These are phyloP conservation scores for Penicillium lagena DNA, from an alignment of 495 filamentous ascomycete species.

Conservation along the genomic window DNA sequence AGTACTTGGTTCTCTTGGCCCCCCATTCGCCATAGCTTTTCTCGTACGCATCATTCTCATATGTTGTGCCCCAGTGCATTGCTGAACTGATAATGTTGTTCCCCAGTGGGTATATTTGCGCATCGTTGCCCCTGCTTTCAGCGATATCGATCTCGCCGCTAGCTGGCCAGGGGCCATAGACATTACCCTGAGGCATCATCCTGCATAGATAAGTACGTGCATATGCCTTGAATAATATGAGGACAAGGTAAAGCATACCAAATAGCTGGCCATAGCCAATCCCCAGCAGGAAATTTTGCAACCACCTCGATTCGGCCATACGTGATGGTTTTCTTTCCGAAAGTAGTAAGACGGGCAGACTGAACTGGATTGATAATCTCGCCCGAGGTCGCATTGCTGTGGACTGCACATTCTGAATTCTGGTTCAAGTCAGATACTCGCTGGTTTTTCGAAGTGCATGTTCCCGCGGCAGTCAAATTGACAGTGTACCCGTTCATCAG, in stretches of 20 bases:
- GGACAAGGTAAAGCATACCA: constrained; percentile 35
- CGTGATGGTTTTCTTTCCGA: constrained; percentile 60
- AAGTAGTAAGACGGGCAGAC: constrained; percentile 72
- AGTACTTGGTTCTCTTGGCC: constrained; percentile 9
- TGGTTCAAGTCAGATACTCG: constrained; percentile 15
- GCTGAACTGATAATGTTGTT: constrained; percentile 76
- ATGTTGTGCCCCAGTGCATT: constrained; percentile 63
- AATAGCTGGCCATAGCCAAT: constrained; percentile 90
- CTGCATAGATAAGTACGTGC: not conserved
- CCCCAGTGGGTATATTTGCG: constrained; percentile 38
- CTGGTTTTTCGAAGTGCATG: constrained; percentile 53
- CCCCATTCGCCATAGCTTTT: not conserved
- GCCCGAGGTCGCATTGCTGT: constrained; percentile 62
- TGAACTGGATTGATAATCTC: constrained; percentile 73
- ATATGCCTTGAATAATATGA: not conserved
- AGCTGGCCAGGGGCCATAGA: constrained; percentile 70
- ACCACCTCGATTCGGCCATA: constrained; percentile 78
- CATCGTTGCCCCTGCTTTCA: constrained; percentile 76
- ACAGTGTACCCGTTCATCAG: constrained; percentile 5
- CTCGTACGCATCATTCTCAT: constrained; percentile 31
- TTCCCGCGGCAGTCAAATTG: constrained; percentile 55
- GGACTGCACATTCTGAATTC: constrained; percentile 45
- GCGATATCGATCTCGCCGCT: constrained; percentile 85
- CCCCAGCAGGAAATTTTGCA: constrained; percentile 66
- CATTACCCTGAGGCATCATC: constrained; percentile 70